Base-by-base conservation (phyloP, 1,139 yeast genomes). In the Candida gigantensis region DNA sequence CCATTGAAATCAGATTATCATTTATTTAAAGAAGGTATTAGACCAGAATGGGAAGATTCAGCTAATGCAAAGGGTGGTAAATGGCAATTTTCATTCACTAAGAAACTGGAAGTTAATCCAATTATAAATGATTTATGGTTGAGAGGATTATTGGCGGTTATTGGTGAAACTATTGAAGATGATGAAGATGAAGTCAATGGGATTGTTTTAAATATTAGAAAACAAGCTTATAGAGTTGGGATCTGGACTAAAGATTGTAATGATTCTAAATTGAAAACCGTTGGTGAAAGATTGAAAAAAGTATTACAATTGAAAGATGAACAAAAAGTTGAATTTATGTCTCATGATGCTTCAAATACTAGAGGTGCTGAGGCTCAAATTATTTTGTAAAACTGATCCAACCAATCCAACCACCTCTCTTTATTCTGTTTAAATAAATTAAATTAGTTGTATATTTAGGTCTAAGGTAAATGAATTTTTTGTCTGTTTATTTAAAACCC, bases 21-120 rank as follows among this genome's bases (percentile, higher is more conserved):
- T 62, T 79, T 92, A 58, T 92, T 94, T 74, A 86, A 92, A 68
- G 86, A 85, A 59, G 96, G 92, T 39, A 81, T 94, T 54, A 85
- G 89, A 63, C 99, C 98, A 40, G 97, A 92, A 72, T 92, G 99
- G 99, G 99, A 92, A 74, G 97, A 92, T 65, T 74, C 70, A 39
- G 77, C 80, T 51, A 94, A 94, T 68, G 65, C 89, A 45, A 75
- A 81, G 52, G 98, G 99, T 58, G 98, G 98, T 55, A 88, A 87
- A 68, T 92, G 97, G 96, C 75, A 67, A 53, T 68, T 56, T 47
- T 77, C 87, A 28, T 86, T 79, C 67, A 82, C 78, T 62, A 81
- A 84, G 66, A 81, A 74, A 62, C 78, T 79, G 51, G 84, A 76
- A 47, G 72, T 72, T 43, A 64, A 68, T 41, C 67, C 67, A 31